These are phyloP conservation scores for Colletotrichum spaethianum DNA, from an alignment of 2,329 filamentous ascomycete species.

Conservation along the genomic window DNA sequence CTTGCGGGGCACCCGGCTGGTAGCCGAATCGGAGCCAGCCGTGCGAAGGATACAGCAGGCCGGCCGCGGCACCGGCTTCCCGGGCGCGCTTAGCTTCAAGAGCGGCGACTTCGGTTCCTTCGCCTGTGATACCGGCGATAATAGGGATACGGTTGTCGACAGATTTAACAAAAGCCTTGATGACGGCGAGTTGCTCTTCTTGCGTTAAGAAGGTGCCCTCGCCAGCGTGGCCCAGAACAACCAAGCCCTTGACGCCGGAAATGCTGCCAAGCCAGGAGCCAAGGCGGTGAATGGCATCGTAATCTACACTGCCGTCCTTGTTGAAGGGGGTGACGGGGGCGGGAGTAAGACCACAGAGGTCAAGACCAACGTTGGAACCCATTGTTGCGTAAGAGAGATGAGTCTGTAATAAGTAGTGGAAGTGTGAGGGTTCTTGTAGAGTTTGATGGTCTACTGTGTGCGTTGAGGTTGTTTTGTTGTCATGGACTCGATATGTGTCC, in stretches of 20 bases:
- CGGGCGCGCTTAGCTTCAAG: constrained; percentile 65
- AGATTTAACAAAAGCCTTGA: constrained; percentile 67
- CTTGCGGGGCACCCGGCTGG: constrained; percentile 65
- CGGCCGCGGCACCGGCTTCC: constrained; percentile 64
- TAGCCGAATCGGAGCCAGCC: constrained; percentile 70
- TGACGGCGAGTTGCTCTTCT: constrained; percentile 63
- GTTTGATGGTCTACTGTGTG: not conserved
- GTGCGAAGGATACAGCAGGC: constrained; percentile 66
- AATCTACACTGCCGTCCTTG: constrained; percentile 62
- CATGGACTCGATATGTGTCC: not conserved
- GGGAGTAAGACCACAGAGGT: constrained; percentile 64
- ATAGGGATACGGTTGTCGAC: constrained; percentile 65
- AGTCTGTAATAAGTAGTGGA: too few species aligned
- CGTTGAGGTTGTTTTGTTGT: not conserved
- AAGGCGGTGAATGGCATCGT: constrained; percentile 65
- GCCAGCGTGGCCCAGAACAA: constrained; percentile 68
- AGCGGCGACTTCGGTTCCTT: constrained; percentile 67
- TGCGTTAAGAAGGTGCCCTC: constrained; percentile 68
- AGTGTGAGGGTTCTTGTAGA: not conserved
- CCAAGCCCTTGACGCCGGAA: constrained; percentile 64
- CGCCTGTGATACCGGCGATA: constrained; percentile 67
- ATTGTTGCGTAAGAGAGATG: constrained; percentile 39
- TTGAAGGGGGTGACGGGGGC: constrained; percentile 68
- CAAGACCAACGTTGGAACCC: constrained; percentile 50
- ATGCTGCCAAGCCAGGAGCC: constrained; percentile 68